A percentile compares a stretch with the other conserved stretches of the same genome.
Conservation (phyloP, 768 basidiomycete genomes). For the Coprinopsis cinerea region DNA sequence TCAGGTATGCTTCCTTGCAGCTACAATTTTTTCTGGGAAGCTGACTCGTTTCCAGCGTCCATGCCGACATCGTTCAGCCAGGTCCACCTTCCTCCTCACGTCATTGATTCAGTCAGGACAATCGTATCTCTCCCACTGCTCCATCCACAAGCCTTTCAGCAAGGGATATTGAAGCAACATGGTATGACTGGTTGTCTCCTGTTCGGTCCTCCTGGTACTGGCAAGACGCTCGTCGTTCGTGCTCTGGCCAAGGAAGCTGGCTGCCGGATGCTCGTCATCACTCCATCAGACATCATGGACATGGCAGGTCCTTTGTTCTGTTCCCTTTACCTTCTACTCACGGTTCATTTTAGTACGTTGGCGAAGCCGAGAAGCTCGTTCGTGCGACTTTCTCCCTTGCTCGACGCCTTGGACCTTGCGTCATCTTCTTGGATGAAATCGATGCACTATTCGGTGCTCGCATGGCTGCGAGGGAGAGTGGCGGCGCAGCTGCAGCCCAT, state of each 20-base stretch:
- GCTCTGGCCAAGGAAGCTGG: constrained; percentile 92
- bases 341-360: constrained; percentile 56
- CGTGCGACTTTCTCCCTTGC: constrained; percentile 86
- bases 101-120: constrained; percentile 88
- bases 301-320: constrained; percentile 51
- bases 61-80: constrained; percentile 82
- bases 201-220: constrained; percentile 88
- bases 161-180: constrained; percentile 87
- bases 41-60: constrained; percentile 35
- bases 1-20: constrained; percentile 40
- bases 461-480: constrained; percentile 67
- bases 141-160: constrained; percentile 80
- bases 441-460: constrained; percentile 90
- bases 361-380: constrained; percentile 87
- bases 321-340: constrained; percentile 2
- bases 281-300: constrained; percentile 93
- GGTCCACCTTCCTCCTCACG: constrained; percentile 83
- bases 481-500: constrained; percentile 75
- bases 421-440: constrained; percentile 92
- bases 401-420: constrained; percentile 80
- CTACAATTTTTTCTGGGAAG: constrained; percentile 11
- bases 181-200: constrained; percentile 87
- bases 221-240: constrained; percentile 84
- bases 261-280: constrained; percentile 85
- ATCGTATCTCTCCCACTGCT: constrained; percentile 86